Base-by-base conservation (phyloP, 1,284 basidiomycete species). In the Cutaneotrichosporon spelunceum region DNA sequence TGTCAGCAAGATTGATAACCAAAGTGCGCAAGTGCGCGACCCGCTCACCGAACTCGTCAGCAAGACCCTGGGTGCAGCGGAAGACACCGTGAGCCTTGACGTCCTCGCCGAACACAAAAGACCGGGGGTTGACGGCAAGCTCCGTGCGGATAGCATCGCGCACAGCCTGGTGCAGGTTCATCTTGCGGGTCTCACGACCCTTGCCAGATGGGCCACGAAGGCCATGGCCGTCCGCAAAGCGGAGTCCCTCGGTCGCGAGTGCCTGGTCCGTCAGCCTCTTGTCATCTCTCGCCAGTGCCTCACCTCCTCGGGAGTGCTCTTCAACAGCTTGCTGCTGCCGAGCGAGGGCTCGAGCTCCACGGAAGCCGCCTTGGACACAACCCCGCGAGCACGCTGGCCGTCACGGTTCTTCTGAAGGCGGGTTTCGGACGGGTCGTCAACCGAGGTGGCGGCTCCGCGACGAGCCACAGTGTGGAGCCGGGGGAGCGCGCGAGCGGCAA, bases 31-130 rank as follows among this genome's bases (percentile, higher is more conserved):
- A 14, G 36, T 23, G 16, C 10, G 24, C 10, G 8, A 19, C 13
- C 13, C 30, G 63, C 80, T 62, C 66, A 88, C 91, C 93, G 74
- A 93, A 97, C 75, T 94, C 91, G 73, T 96, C 93, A 24, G 90
- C 88, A 42, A 97, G 84, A 14, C 93, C 93, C 86, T 92, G 78
- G 11, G 74, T 79, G 62, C 76, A 77, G 24, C 59, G 61, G 61
- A 97, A 96, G 4, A 96, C 93, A 7, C 93, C 93, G 19, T 93
- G 93, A 67, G 95, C 95, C 2, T 89, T 88, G 52, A 95, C 91
- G 68, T 95, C 92, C 75, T 86, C 92, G n/a, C 94, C 93, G 71
- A 97, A 96, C 0, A 96, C 87, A 11, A 93, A 87, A 0, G 93
- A 86, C 52, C 82, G 89, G 48, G 93, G 88, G 72, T 97, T 92